Conservation (phyloP, 2,329 filamentous ascomycete species). For the Stemphylium beticola region DNA sequence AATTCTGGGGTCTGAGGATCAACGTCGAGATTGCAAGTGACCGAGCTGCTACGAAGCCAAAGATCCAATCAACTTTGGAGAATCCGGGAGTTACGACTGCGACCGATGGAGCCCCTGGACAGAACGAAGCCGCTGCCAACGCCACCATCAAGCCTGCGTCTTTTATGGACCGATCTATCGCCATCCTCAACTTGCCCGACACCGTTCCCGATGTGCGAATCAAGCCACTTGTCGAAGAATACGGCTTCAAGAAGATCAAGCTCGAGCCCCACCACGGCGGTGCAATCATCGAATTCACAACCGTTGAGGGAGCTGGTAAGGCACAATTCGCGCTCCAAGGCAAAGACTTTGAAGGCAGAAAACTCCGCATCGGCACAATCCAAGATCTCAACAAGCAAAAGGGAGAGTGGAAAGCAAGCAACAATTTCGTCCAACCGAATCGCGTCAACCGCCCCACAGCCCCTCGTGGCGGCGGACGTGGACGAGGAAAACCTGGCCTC, state of each 20-base stretch:
- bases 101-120: constrained; percentile 47
- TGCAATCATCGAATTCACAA: constrained; percentile 81
- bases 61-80: constrained; percentile 53
- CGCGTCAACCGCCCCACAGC: constrained; percentile 36
- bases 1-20: constrained; percentile 71
- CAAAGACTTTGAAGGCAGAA: constrained; percentile 48
- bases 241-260: constrained; percentile 78
- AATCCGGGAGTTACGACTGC: constrained; percentile 50
- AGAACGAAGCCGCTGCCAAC: constrained; percentile 35
- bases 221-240: constrained; percentile 71
- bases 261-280: constrained; percentile 83
- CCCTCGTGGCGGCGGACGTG: constrained; percentile 32
- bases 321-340: constrained; percentile 60
- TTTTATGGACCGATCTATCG: constrained; percentile 70
- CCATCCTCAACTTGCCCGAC: constrained; percentile 85
- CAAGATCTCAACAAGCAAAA: constrained; percentile 53
- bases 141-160: constrained; percentile 25
- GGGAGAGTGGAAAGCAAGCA: constrained; percentile 49
- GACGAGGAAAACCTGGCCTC: constrained; percentile 36
- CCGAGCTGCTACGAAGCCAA: constrained; percentile 54
- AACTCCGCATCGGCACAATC: constrained; percentile 57
- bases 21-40: constrained; percentile 61
- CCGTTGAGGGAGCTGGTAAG: constrained; percentile 73
- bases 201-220: constrained; percentile 90
- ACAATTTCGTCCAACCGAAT: constrained; percentile 37